Conservation (phyloP, 2,329 filamentous ascomycete genomes). For the Reticulascus tulasneorum region DNA sequence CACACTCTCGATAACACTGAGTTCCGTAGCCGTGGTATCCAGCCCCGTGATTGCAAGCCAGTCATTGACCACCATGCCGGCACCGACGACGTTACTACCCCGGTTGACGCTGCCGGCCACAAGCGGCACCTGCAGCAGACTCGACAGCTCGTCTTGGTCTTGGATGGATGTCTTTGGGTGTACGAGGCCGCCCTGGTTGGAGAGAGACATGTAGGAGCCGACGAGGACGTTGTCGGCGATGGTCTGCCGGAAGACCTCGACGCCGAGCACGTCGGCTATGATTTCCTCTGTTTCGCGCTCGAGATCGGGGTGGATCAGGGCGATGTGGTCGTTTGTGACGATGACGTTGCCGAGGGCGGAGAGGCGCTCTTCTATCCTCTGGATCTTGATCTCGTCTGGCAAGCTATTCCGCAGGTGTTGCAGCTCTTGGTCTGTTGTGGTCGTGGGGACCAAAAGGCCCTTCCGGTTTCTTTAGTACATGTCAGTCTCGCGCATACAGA, state of each 20-base stretch:
- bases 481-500: slow-evolving; percentile 11
- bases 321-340: slow-evolving; percentile 93
- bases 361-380: slow-evolving; percentile 94
- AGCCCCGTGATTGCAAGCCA: slow-evolving; percentile 92
- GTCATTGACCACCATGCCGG: slow-evolving; percentile 94
- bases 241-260: slow-evolving; percentile 90
- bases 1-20: slow-evolving; percentile 93
- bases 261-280: slow-evolving; percentile 86
- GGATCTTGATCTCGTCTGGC: slow-evolving; percentile 87
- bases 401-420: slow-evolving; percentile 95
- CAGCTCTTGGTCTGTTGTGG: slow-evolving; percentile 95
- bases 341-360: slow-evolving; percentile 97
- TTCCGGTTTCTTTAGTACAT: slow-evolving; percentile 71
- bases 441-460: slow-evolving; percentile 91
- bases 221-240: slow-evolving; percentile 96
- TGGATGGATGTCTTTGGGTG: slow-evolving; percentile 96
- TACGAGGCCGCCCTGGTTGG: slow-evolving; percentile 93
- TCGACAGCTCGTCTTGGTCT: slow-evolving; percentile 95
- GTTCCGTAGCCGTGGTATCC: slow-evolving; percentile 89
- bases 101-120: slow-evolving; percentile 93
- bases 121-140: slow-evolving; percentile 88
- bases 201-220: slow-evolving; percentile 92
- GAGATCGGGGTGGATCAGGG: slow-evolving; percentile 90
- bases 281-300: slow-evolving; percentile 99
- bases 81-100: slow-evolving; percentile 90